Percentiles rank a stretch among this genome's conserved stretches.
Conservation (phyloP, 148 eudicot genomes). For the Hydrangea macrophylla region DNA sequence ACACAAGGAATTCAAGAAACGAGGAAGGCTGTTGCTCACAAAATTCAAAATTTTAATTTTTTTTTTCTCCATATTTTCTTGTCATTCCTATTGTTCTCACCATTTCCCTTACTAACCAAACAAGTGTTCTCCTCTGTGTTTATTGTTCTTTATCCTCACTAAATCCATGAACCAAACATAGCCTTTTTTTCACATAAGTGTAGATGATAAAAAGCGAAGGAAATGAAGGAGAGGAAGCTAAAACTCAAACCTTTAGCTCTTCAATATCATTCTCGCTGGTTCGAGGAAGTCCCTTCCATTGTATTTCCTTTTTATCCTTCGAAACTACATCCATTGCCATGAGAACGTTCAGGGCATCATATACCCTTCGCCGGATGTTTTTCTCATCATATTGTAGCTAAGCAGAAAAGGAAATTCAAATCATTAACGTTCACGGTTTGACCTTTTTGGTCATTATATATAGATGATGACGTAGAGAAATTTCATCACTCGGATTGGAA, state of each 20-base stretch:
- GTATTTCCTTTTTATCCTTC: constrained; percentile 94
- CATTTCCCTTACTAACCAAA: too few relatives aligned
- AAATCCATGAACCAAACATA: too few relatives aligned
- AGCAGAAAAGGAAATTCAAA: background rate
- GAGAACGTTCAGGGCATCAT: constrained; percentile 91
- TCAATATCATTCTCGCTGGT: constrained; percentile 76
- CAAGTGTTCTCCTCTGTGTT: too few relatives aligned
- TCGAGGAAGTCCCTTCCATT: constrained; percentile 91
- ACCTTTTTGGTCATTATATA: background rate
- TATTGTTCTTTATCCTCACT: too few relatives aligned
- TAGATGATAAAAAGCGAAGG: background rate
- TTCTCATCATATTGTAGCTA: constrained; percentile 87
- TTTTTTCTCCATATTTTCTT: too few relatives aligned
- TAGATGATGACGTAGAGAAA: background rate
- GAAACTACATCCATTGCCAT: constrained; percentile 97
- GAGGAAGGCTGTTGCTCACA: too few relatives aligned
- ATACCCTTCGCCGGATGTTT: constrained; percentile 91
- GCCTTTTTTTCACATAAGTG: too few relatives aligned
- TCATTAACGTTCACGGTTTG: background rate
- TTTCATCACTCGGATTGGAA: constrained; percentile 1
- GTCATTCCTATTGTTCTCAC: too few relatives aligned
- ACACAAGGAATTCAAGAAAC: too few relatives aligned
- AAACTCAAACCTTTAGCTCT: constrained; percentile 66
- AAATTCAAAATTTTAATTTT: too few relatives aligned
- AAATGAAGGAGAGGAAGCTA: background rate